Percentiles rank a stretch among this genome's conserved stretches.
Evolutionary conservation across 78 protist species (phyloP).

Genomic region (Neovahlkampfia damariscottae): DNA sequence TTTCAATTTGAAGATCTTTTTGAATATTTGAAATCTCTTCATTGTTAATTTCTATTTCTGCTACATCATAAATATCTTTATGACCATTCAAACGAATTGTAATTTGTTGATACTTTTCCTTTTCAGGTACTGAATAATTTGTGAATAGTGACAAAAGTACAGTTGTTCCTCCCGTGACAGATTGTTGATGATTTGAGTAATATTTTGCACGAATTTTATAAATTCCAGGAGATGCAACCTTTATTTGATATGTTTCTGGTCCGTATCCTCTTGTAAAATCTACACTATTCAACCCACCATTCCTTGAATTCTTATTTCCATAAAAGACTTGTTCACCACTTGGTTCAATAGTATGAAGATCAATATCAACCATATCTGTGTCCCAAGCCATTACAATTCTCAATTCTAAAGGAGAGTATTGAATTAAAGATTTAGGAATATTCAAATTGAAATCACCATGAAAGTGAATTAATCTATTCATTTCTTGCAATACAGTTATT

Average conservation of each 20-base stretch:
- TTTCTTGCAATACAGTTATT: conserved; percentile 11
- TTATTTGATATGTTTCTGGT: conserved; percentile 14
- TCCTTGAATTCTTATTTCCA: background rate
- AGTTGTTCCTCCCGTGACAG: background rate
- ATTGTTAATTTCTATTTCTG: no score
- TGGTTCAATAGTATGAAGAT: conserved; percentile 19
- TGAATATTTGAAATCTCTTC: no score
- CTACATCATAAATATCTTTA: no score
- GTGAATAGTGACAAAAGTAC: background rate
- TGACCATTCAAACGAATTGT: background rate
- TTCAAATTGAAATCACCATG: background rate
- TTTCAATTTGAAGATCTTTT: no score
- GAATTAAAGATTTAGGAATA: conserved; percentile 2
- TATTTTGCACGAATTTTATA: background rate
- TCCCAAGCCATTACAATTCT: conserved; percentile 26
- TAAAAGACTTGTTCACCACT: conserved; percentile 18
- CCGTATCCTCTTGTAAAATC: conserved; percentile 20
- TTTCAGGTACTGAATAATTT: background rate
- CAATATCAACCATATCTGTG: conserved; percentile 17
- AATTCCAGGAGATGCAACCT: background rate
- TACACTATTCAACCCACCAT: conserved; percentile 21
- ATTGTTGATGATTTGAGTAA: background rate
- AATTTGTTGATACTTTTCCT: background rate
- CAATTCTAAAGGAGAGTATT: background rate
- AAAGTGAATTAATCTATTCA: conserved; percentile 6